phyloP scores from a whole-genome alignment of 2,329 filamentous ascomycete species.

The Fusarium anthophilum region DNA sequence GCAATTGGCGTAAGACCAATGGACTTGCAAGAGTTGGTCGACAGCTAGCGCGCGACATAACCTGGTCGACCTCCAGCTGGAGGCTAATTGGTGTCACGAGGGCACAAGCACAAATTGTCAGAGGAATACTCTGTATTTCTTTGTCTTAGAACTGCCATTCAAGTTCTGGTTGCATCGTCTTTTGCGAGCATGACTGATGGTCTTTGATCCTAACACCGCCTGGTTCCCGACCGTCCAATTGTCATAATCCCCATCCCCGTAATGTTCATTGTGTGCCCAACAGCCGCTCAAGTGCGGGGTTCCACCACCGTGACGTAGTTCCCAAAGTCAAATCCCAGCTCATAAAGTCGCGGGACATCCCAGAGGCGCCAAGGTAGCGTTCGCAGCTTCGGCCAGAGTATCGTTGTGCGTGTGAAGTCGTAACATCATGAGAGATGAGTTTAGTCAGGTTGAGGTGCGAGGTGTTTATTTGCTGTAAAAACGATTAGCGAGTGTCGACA shows the following conservation, averaged over 20 bases:
- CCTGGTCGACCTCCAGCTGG: background rate
- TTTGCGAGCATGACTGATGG: constrained; percentile 40
- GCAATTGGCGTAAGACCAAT: background rate
- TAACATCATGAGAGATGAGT: constrained; percentile 56
- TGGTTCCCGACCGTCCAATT: constrained; percentile 47
- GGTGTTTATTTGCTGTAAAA: constrained; percentile 71
- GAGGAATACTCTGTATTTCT: constrained; percentile 38
- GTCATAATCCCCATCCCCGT: constrained; percentile 41
- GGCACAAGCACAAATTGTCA: constrained; percentile 18
- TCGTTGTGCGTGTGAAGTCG: constrained; percentile 48
- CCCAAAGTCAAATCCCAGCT: constrained; percentile 43
- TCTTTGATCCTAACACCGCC: constrained; percentile 45
- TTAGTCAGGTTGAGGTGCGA: constrained; percentile 67
- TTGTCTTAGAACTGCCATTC: constrained; percentile 42
- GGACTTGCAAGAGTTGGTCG: background rate
- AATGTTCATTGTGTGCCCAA: constrained; percentile 47
- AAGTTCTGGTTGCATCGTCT: constrained; percentile 39
- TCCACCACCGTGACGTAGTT: constrained; percentile 40
- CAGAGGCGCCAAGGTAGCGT: constrained; percentile 28
- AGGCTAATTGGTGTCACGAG: constrained; percentile 10
- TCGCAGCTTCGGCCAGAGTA: constrained; percentile 39
- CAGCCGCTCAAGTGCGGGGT: constrained; percentile 44
- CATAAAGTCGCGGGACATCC: constrained; percentile 29
- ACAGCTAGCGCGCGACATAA: background rate
- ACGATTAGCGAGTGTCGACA: constrained; percentile 47